phyloP scores from a whole-genome alignment of 129 eudicot species.

The Helichrysum umbraculigerum region DNA sequence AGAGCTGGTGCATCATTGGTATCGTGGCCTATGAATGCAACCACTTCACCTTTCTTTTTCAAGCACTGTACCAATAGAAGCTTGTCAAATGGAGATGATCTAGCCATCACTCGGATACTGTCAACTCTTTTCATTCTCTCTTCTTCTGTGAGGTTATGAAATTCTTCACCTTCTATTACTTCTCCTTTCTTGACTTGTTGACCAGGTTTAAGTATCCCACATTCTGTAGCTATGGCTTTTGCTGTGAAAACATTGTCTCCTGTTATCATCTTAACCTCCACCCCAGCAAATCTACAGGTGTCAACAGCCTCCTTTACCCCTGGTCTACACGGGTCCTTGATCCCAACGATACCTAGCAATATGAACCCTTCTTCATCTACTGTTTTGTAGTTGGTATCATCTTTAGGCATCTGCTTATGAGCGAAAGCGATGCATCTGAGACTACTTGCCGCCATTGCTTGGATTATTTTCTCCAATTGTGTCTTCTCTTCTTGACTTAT shows the following conservation, averaged over 20 bases:
- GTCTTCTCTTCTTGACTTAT: too few relatives aligned
- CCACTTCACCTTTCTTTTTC: slow-evolving; percentile 81
- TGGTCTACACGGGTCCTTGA: slow-evolving; percentile 83
- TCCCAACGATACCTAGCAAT: slow-evolving; percentile 69
- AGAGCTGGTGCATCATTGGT: slow-evolving; percentile 90
- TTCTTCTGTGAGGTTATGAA: slow-evolving; percentile 63
- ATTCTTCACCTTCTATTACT: slow-evolving; percentile 68
- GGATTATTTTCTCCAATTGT: too few relatives aligned
- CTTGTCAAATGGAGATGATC: slow-evolving; percentile 86
- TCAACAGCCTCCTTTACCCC: slow-evolving; percentile 72
- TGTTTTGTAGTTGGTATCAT: slow-evolving; percentile 21
- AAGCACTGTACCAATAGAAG: slow-evolving; percentile 82
- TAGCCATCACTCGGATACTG: slow-evolving; percentile 73
- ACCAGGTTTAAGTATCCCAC: slow-evolving; percentile 60
- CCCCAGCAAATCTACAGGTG: slow-evolving; percentile 64
- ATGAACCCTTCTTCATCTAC: slow-evolving; percentile 51
- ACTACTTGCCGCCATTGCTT: too few relatives aligned
- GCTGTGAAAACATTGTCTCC: slow-evolving; percentile 95
- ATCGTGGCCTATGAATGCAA: slow-evolving; percentile 86
- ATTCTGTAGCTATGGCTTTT: slow-evolving; percentile 85
- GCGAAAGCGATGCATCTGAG: too few relatives aligned
- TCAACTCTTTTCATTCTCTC: slow-evolving; percentile 58
- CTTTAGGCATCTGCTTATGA: too few relatives aligned
- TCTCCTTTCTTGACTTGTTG: slow-evolving; percentile 43
- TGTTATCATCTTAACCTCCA: slow-evolving; percentile 76